Conservation (phyloP, 768 basidiomycete species). For the Porpolomopsis calyptriformis region DNA sequence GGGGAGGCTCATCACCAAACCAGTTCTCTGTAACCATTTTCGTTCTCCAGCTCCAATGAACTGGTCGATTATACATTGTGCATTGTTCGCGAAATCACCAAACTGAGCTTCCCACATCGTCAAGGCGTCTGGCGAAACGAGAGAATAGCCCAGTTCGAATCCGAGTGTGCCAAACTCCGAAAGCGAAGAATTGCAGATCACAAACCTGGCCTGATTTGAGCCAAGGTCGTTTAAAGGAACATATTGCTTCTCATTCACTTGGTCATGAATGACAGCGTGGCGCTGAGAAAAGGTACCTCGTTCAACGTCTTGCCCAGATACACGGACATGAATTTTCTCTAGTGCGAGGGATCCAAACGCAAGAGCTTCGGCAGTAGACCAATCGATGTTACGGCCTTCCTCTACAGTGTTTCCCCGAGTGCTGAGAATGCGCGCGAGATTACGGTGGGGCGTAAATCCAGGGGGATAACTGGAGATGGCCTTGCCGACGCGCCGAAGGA, state of each 20-base stretch:
- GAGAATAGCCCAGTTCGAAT: slow-evolving; percentile 96
- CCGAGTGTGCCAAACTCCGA: slow-evolving; percentile 93
- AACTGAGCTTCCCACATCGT: slow-evolving; percentile 99
- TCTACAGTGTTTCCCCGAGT: slow-evolving; percentile 85
- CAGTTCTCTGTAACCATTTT: slow-evolving; percentile 94
- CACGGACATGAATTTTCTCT: slow-evolving; percentile 87
- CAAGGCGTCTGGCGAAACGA: slow-evolving; percentile 86
- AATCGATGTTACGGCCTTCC: slow-evolving; percentile 89
- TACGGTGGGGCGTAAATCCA: slow-evolving; percentile 81
- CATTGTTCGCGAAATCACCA: slow-evolving; percentile 96
- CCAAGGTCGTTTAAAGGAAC: slow-evolving; percentile 83
- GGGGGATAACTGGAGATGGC: slow-evolving; percentile 78
- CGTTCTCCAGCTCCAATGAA: slow-evolving; percentile 96
- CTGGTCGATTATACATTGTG: slow-evolving; percentile 97
- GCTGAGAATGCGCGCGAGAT: slow-evolving; percentile 84
- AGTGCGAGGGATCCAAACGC: slow-evolving; percentile 90
- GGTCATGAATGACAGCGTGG: slow-evolving; percentile 95
- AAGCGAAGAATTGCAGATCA: slow-evolving; percentile 92
- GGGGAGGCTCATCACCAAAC: slow-evolving; percentile 78
- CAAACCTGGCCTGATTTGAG: slow-evolving; percentile 82
- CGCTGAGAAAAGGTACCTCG: slow-evolving; percentile 98
- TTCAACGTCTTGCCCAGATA: slow-evolving; percentile 98
- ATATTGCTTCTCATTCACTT: slow-evolving; percentile 84
- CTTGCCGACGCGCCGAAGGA: slow-evolving; percentile 75
- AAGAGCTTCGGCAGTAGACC: slow-evolving; percentile 96